Conservation (phyloP, 306 rosid species). For the Quercus wislizeni region DNA sequence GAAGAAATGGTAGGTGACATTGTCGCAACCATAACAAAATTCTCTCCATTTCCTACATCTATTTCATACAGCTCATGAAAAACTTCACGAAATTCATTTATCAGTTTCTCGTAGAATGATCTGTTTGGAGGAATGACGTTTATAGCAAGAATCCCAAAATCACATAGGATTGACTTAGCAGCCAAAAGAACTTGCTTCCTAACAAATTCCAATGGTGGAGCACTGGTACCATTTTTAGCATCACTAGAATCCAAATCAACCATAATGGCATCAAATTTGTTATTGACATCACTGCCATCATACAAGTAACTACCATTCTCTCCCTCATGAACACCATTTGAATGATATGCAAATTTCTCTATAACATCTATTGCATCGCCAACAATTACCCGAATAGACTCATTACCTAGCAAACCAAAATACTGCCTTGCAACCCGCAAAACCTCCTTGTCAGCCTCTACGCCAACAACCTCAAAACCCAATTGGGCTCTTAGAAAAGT, state of each 20-base stretch:
- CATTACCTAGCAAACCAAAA: constrained; percentile 59
- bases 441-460: constrained; percentile 66
- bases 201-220: constrained; percentile 72
- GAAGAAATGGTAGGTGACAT: constrained; percentile 30
- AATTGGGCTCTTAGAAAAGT: constrained; percentile 53
- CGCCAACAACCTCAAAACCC: constrained; percentile 66
- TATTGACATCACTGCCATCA: constrained; percentile 12
- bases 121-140: constrained; percentile 63
- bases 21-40: constrained; percentile 62
- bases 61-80: constrained; percentile 60
- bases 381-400: constrained; percentile 34
- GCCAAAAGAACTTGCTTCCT: constrained; percentile 49
- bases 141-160: constrained; percentile 56
- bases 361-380: constrained; percentile 57
- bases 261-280: constrained; percentile 56
- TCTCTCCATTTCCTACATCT: constrained; percentile 76
- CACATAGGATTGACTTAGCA: constrained; percentile 55
- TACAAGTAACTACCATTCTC: constrained; percentile 16
- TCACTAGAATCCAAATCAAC: constrained; percentile 79
- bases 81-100: constrained; percentile 37
- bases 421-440: constrained; percentile 52
- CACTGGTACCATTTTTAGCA: constrained; percentile 35
- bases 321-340: constrained; percentile 10
- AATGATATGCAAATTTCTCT: constrained; percentile 30
- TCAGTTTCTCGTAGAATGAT: constrained; percentile 44